Conservation (phyloP, 306 rosid genomes). For the Citrullus colocynthis region DNA sequence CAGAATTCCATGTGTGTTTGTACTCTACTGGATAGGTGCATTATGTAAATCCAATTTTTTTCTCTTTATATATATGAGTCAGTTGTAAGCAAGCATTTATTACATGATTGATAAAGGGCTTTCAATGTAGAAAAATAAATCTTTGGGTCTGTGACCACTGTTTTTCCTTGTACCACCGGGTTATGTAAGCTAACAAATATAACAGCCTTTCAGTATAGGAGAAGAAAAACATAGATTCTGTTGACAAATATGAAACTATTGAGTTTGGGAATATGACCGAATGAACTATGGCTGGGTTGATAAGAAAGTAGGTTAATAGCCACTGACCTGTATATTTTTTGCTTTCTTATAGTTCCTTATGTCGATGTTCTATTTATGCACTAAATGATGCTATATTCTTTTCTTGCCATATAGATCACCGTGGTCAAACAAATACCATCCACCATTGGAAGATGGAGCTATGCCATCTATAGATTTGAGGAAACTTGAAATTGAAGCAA, state of each 20-base stretch:
- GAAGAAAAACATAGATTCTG: background rate
- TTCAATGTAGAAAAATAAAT: background rate
- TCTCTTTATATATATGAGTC: background rate
- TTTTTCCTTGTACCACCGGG: background rate
- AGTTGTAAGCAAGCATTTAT: background rate
- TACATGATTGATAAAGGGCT: background rate
- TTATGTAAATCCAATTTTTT: background rate
- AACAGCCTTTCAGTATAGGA: background rate
- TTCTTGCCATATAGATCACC: constrained; percentile 55
- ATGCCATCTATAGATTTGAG: constrained; percentile 69
- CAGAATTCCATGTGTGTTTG: background rate
- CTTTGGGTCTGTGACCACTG: background rate
- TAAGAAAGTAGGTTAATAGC: background rate
- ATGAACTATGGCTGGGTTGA: background rate
- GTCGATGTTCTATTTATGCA: background rate
- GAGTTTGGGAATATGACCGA: background rate
- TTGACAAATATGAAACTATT: background rate
- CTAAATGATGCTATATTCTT: background rate
- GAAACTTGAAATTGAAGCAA: constrained; percentile 90
- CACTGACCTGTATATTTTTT: background rate
- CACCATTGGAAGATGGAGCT: constrained; percentile 71
- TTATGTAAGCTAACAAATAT: background rate
- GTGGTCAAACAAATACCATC: constrained; percentile 91
- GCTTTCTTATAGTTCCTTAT: background rate
- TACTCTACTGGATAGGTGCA: background rate